These are phyloP conservation scores for Opeltia flavorubescens DNA, from an alignment of 495 filamentous ascomycete genomes.

Conservation along the genomic window DNA sequence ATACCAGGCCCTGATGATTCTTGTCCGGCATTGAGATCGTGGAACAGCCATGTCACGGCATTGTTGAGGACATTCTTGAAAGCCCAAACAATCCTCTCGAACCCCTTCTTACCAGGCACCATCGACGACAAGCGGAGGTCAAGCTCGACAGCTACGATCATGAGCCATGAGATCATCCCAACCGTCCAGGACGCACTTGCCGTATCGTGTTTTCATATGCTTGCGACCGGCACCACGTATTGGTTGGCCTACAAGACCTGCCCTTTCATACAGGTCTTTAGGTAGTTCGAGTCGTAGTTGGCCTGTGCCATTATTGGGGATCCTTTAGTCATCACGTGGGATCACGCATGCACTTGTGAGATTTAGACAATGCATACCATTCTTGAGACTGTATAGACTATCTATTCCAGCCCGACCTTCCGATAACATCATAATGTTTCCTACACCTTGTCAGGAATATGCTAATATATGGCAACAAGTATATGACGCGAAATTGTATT, in stretches of 20 bases:
- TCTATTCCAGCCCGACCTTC: constrained; percentile 70
- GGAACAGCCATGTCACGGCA: constrained; percentile 70
- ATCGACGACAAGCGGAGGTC: constrained; percentile 70
- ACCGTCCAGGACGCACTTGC: constrained; percentile 17
- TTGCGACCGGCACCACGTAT: constrained; percentile 43
- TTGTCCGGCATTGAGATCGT: constrained; percentile 34
- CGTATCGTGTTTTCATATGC: constrained; percentile 44
- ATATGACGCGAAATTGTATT: too few relatives aligned
- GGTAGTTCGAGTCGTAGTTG: constrained; percentile 63
- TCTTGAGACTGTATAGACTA: constrained; percentile 57
- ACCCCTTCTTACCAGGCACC: constrained; percentile 82
- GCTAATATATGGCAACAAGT: background rate
- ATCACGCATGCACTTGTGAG: background rate
- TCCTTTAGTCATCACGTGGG: background rate
- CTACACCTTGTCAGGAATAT: constrained; percentile 25
- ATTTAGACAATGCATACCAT: constrained; percentile 35
- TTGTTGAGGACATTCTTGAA: constrained; percentile 66
- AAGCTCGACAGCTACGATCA: constrained; percentile 54
- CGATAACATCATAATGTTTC: constrained; percentile 82
- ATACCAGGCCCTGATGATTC: background rate
- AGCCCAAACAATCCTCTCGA: constrained; percentile 72
- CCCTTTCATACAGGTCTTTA: constrained; percentile 72
- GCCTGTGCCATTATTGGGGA: constrained; percentile 29
- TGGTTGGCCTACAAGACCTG: constrained; percentile 67
- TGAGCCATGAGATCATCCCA: constrained; percentile 3